Evolutionary conservation across 129 eudicot genomes (phyloP), one percentile per base, ranked within the genome.

Genomic region (Escallonia herrerae): DNA sequence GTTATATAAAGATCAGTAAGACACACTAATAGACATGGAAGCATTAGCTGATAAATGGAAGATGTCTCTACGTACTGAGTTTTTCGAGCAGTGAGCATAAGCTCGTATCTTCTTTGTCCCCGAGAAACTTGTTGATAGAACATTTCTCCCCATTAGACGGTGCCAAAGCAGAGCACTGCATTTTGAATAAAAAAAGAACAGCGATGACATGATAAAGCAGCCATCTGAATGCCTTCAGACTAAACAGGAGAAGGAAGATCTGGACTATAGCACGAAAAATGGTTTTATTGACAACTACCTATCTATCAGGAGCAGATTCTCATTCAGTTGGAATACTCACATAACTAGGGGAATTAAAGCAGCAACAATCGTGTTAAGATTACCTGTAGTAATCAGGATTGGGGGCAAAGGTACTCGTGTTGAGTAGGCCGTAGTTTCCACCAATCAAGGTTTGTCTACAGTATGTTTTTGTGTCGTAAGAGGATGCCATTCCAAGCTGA

Each of bases 101-200:
- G 95, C 86, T 8, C 97, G 96, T 4, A 87, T 72, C 66, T 72
- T 87, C 4, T 63, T 81, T 3, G 85, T 72, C 51, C 90, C 96
- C 0, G 57, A 15, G 38, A 85, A 77, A 9, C 66, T 65, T 42
- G 97, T 83, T 1, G 86, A 76, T n/a, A 91, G 75, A 65, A 91
- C 97, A 39, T 68, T 75, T 82, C 77, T 79, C 70, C 97, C 97
- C 97, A 91, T 91, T 41, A 91, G 54, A 42, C 89, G 90, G 70
- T 91, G 97, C 96, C 96, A 91, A 72, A 91, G 95, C 62, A 91
- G 89, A 2, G 97, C 97, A 71, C 97, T 91, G 72, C 62, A 67
- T 46, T 12, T 57, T 50, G n/a, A 22, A 1, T 14, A 22, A 5
- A 7, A 56, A 43, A 48, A 58, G 15, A 59, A 41, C 46, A 57